Evolutionary conservation across 2,329 filamentous ascomycete species (phyloP).

Genomic region (Elsinoe arachidis): DNA sequence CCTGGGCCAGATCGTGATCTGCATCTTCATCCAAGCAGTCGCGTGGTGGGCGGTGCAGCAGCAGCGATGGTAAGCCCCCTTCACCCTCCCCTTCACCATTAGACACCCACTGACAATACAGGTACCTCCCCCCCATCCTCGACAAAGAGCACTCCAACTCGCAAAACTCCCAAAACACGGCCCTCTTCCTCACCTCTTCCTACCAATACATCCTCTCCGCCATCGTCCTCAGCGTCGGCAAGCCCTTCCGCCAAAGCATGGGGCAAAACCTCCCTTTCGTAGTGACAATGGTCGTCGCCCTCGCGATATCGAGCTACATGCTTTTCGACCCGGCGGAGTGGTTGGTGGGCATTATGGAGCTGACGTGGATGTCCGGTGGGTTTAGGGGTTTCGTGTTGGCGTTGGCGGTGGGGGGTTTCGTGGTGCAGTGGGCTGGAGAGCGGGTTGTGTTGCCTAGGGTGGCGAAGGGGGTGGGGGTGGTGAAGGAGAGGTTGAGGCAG

Average conservation of each 20-base stretch:
- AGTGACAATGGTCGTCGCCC: constrained; percentile 59
- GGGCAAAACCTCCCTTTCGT: constrained; percentile 78
- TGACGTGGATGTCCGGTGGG: constrained; percentile 63
- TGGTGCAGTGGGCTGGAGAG: constrained; percentile 63
- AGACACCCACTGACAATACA: constrained; percentile 22
- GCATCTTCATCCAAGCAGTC: constrained; percentile 65
- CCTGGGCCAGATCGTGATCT: constrained; percentile 78
- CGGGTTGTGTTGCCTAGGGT: constrained; percentile 59
- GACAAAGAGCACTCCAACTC: constrained; percentile 74
- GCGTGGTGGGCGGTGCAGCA: constrained; percentile 65
- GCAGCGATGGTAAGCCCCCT: constrained; percentile 62
- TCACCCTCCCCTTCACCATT: neutral
- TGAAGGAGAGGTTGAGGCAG: constrained; percentile 49
- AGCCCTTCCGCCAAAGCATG: constrained; percentile 77
- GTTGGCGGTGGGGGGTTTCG: constrained; percentile 62
- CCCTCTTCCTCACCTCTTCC: constrained; percentile 80
- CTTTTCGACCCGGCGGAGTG: constrained; percentile 63
- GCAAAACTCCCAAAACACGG: constrained; percentile 87
- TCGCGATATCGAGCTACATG: constrained; percentile 69
- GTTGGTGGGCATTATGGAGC: constrained; percentile 69
- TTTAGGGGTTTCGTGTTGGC: constrained; percentile 67
- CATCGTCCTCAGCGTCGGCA: constrained; percentile 82
- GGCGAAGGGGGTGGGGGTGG: constrained; percentile 56
- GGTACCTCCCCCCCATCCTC: constrained; percentile 71
- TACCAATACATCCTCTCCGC: constrained; percentile 93